These are phyloP conservation scores for Polytrichum commune DNA, from an alignment of 225 moss, liverwort and hornwort species.

Conservation along the genomic window DNA sequence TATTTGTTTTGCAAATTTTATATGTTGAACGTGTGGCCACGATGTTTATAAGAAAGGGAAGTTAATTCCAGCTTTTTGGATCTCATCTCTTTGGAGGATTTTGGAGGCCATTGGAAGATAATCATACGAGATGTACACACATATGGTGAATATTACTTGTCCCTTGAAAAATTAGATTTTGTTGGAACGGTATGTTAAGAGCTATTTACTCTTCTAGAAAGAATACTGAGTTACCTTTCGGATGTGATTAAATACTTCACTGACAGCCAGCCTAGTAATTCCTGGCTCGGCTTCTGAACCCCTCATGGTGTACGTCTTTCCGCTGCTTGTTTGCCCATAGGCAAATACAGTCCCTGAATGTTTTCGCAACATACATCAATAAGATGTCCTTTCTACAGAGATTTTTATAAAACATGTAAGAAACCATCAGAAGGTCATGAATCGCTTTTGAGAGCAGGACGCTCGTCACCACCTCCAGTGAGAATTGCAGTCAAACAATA, in stretches of 20 bases:
- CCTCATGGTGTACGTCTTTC: constrained; percentile 91
- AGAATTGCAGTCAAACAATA: too few species aligned
- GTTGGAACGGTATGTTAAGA: not conserved
- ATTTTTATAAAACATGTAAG: too few species aligned
- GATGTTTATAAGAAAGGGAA: too few species aligned
- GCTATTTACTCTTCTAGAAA: not conserved
- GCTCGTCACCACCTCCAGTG: too few species aligned
- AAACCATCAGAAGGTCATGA: too few species aligned
- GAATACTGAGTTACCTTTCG: constrained; percentile 32
- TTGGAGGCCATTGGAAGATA: not conserved
- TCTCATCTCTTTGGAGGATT: too few species aligned
- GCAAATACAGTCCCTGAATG: constrained; percentile 86
- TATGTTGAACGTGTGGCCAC: too few species aligned
- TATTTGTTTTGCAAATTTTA: too few species aligned
- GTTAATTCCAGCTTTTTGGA: too few species aligned
- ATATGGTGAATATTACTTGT: too few species aligned
- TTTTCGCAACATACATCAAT: not conserved
- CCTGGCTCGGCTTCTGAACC: constrained; percentile 81
- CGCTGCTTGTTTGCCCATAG: constrained; percentile 98
- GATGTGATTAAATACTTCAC: constrained; percentile 74
- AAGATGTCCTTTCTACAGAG: not conserved
- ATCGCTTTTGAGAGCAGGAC: too few species aligned
- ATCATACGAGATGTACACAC: not conserved
- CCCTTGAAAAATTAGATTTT: too few species aligned
- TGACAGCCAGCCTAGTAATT: constrained; percentile 76